A percentile compares a stretch with the other conserved stretches of the same genome.
Conservation (phyloP, 2,329 filamentous ascomycete genomes). For the Coniochaeta sp. region DNA sequence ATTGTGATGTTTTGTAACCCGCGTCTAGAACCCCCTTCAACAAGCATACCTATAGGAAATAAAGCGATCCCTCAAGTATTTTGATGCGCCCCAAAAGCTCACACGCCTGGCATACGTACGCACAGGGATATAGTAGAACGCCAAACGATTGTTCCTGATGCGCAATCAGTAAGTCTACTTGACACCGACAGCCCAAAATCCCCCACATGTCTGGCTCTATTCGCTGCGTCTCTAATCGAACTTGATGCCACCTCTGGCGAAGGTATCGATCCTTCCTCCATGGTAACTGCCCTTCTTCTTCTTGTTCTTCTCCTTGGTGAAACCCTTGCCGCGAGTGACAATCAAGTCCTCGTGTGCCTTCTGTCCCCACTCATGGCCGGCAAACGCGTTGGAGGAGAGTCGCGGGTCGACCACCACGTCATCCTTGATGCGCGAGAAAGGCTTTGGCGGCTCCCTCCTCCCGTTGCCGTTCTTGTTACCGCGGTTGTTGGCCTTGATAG, state of each 20-base stretch:
- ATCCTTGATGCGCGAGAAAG: conserved; percentile 70
- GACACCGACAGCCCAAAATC: neutral
- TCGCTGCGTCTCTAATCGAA: conserved; percentile 40
- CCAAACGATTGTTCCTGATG: neutral
- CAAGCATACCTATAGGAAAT: too few relatives aligned
- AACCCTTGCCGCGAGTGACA: conserved; percentile 89
- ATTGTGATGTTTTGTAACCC: too few relatives aligned
- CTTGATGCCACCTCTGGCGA: conserved; percentile 78
- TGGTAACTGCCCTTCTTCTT: conserved; percentile 88
- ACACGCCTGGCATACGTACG: too few relatives aligned
- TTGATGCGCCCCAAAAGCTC: too few relatives aligned
- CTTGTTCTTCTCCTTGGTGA: conserved; percentile 99
- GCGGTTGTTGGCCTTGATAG: conserved; percentile 28
- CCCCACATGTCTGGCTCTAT: neutral
- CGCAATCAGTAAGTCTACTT: neutral
- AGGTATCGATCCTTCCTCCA: conserved; percentile 80
- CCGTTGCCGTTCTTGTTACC: conserved; percentile 33
- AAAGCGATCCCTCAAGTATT: too few relatives aligned
- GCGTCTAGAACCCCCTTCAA: too few relatives aligned
- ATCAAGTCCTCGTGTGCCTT: conserved; percentile 82
- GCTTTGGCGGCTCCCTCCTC: conserved; percentile 52
- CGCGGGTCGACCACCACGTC: conserved; percentile 60
- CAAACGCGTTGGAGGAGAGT: conserved; percentile 73
- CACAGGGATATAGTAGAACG: neutral
- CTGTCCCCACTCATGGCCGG: conserved; percentile 81